Evolutionary conservation across 2,329 filamentous ascomycete genomes (phyloP).

Genomic region (Hortaea werneckii): DNA sequence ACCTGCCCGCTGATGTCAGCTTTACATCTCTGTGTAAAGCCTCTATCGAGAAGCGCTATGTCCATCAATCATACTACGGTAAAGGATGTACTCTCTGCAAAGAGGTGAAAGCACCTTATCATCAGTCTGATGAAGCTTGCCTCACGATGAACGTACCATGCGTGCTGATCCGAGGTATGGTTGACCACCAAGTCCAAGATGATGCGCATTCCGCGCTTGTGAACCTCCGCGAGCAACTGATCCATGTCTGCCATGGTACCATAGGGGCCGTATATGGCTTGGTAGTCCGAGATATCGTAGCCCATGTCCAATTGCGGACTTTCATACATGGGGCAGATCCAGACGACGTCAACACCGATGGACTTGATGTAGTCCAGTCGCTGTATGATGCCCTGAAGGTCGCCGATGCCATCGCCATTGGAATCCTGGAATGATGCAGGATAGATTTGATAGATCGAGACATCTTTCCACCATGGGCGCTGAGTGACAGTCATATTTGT

Average conservation of each 20-base stretch:
- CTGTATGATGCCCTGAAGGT: slow-evolving; percentile 49
- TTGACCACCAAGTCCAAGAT: slow-evolving; percentile 30
- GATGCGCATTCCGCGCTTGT: slow-evolving; percentile 36
- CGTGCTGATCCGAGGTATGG: slow-evolving; percentile 36
- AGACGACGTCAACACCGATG: slow-evolving; percentile 54
- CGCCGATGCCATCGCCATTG: slow-evolving; percentile 49
- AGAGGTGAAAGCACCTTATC: no score
- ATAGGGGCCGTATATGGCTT: slow-evolving; percentile 36
- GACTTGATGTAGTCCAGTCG: slow-evolving; percentile 54
- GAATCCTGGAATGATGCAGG: slow-evolving; percentile 39
- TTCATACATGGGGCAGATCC: slow-evolving; percentile 52
- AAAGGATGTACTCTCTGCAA: no score
- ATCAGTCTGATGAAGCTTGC: no score
- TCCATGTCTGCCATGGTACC: slow-evolving; percentile 39
- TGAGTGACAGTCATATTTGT: not conserved
- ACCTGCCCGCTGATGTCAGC: slow-evolving; percentile 15
- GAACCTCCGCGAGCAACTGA: slow-evolving; percentile 31
- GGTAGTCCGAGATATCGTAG: slow-evolving; percentile 40
- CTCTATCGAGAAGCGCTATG: no score
- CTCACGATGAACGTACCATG: slow-evolving; percentile 29
- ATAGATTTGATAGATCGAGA: slow-evolving; percentile 35
- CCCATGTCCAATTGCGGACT: slow-evolving; percentile 45
- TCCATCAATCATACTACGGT: no score
- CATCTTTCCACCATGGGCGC: slow-evolving; percentile 33
- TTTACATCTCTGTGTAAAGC: no score